phyloP scores from a whole-genome alignment of 306 rosid species.

The Coriaria nepalensis region DNA sequence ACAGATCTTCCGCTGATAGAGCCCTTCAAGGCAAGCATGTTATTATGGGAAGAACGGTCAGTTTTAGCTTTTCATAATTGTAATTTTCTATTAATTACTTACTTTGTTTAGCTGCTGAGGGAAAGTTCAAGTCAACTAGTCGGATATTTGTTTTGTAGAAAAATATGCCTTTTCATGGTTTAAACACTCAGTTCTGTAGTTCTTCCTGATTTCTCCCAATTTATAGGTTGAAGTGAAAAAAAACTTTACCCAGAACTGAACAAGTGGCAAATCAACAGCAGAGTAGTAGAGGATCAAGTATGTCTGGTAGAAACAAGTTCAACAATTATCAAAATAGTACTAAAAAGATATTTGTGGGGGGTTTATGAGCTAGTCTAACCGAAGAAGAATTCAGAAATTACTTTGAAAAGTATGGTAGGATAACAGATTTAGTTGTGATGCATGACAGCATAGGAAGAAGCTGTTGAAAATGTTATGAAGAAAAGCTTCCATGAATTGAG shows the following conservation, averaged over 20 bases:
- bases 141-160: too few relatives aligned
- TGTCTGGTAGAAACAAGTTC: slow-evolving; percentile 24
- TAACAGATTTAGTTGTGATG: slow-evolving; percentile 82
- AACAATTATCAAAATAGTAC: slow-evolving; percentile 29
- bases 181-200: not conserved
- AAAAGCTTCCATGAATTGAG: slow-evolving; percentile 54
- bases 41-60: slow-evolving; percentile 43
- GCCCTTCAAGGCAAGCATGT: slow-evolving; percentile 44
- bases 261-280: slow-evolving; percentile 33
- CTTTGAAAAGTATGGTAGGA: slow-evolving; percentile 59
- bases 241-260: slow-evolving; percentile 46
- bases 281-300: slow-evolving; percentile 25
- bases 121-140: too few relatives aligned
- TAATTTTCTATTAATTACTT: not conserved
- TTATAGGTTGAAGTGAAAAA: slow-evolving; percentile 55
- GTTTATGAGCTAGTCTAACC: slow-evolving; percentile 46
- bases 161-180: not conserved
- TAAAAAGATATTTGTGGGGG: slow-evolving; percentile 78
- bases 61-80: not conserved
- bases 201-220: slow-evolving; percentile 9
- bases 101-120: slow-evolving; percentile 2
- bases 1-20: slow-evolving; percentile 33
- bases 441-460: slow-evolving; percentile 47
- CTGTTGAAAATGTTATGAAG: slow-evolving; percentile 50
- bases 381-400: slow-evolving; percentile 57